Conservation (phyloP, 129 eudicot genomes). For the Chrysanthemum lavandulifolium region DNA sequence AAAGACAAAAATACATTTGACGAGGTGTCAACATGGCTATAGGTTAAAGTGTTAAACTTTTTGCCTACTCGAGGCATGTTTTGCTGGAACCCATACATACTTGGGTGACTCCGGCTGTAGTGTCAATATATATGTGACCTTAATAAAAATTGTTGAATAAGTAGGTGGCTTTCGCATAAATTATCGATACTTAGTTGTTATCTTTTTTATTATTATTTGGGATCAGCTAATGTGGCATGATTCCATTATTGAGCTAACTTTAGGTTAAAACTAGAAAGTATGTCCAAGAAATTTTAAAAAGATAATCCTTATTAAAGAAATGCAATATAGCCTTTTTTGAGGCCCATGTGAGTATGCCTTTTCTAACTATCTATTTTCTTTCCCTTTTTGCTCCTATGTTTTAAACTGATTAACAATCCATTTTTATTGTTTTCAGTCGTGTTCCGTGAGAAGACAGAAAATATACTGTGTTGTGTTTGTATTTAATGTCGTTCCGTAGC, state of each 20-base stretch:
- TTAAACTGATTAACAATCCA: background rate
- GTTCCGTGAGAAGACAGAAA: conserved; percentile 19
- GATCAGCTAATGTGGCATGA: background rate
- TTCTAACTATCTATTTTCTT: conserved; percentile 28
- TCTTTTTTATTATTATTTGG: background rate
- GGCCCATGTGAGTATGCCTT: conserved; percentile 42
- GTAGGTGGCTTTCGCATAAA: no score
- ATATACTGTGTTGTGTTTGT: conserved; percentile 38
- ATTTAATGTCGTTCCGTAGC: conserved; percentile 87
- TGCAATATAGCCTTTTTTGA: conserved; percentile 31
- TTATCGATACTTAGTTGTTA: background rate
- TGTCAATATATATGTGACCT: no score
- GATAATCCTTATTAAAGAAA: conserved; percentile 23
- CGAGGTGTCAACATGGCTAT: no score
- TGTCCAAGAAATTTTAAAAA: conserved; percentile 19
- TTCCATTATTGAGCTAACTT: conserved; percentile 10
- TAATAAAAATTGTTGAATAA: background rate
- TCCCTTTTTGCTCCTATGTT: conserved; percentile 7
- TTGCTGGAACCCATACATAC: no score
- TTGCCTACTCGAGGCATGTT: no score
- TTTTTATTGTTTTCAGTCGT: conserved; percentile 26
- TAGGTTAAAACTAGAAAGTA: conserved; percentile 24
- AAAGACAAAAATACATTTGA: no score
- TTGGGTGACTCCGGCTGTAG: no score
- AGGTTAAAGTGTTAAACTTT: no score